Base-by-base conservation (phyloP, 2,329 filamentous ascomycete species). In the Trichoderma cornu-damae region DNA sequence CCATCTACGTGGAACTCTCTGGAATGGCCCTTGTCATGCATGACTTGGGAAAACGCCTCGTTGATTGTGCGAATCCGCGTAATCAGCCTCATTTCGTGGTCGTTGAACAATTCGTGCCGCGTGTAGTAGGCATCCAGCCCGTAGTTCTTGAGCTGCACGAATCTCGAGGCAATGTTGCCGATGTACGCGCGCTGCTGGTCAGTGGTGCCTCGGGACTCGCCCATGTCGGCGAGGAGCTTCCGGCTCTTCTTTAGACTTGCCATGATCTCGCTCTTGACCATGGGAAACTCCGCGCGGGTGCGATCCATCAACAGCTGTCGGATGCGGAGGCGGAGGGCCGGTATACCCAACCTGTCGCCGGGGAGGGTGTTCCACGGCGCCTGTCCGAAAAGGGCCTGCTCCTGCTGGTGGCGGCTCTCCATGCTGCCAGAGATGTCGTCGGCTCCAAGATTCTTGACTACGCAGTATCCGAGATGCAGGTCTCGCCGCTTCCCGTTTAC, bases 361-460 rank as follows among this genome's bases (percentile, higher is more conserved):
- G 63, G 59, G 0, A 73, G 62, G 0, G 3, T 58, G 0, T 60
- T 61, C 77, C 77, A 80, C 0, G 72, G 72, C 0, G 61, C 46
- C 0, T 65, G 12, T 0, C 54, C 16, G 44, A 79, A 79, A 57
- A 80, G 77, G 0, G 30, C 50, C 1, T 55, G 64, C 59, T 79
- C 77, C 0, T 64, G 57, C 0, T 32, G 46, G 5, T 69, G 62
- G 0, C 75, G 70, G 0, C 73, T 61, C 0, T 64, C 57, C 0
- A 73, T 55, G 0, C 64, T 68, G 0, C 72, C 70, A 0, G 63
- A 55, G 0, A 44, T 61, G 4, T 79, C 75, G 12, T 79, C 76
- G 0, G 75, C 72, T 8, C 77, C 66, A 0, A 77, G 73, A 26
- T 79, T 81, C 52, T 75, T 73, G 48, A 82, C 74, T 0, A 80